Conservation (phyloP, 208 protist genomes). For the Trypanosoma grayi region DNA sequence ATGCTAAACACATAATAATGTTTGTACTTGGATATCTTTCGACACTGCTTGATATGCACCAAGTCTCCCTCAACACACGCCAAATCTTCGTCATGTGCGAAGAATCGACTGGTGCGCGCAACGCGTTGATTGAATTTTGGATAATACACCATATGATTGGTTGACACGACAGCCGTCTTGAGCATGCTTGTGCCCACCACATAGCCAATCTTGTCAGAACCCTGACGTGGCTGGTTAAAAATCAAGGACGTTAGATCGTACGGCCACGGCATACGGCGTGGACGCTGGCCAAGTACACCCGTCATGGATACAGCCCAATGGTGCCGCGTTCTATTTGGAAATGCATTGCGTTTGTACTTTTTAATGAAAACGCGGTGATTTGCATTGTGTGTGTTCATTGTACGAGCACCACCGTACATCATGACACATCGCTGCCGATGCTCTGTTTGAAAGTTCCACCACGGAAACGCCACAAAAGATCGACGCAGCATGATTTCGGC, state of each 20-base stretch:
- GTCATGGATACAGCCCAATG: conserved; percentile 92
- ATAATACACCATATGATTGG: conserved; percentile 93
- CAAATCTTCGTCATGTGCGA: conserved; percentile 92
- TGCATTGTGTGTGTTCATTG: conserved; percentile 87
- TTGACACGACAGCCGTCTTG: conserved; percentile 88
- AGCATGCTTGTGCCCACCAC: conserved; percentile 92
- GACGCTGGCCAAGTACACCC: conserved; percentile 78
- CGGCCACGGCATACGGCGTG: conserved; percentile 90
- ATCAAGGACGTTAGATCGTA: conserved; percentile 92
- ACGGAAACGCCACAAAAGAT: conserved; percentile 61
- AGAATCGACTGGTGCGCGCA: conserved; percentile 89
- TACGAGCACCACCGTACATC: conserved; percentile 88
- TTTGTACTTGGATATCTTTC: conserved; percentile 93
- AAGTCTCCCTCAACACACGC: conserved; percentile 91
- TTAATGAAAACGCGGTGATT: conserved; percentile 88
- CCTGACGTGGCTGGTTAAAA: conserved; percentile 89
- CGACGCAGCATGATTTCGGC: conserved; percentile 58
- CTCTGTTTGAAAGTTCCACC: conserved; percentile 93
- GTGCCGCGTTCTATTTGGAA: conserved; percentile 88
- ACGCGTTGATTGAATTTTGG: conserved; percentile 93
- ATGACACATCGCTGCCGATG: conserved; percentile 84
- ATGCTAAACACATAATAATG: conserved; percentile 94
- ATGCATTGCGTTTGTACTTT: conserved; percentile 89
- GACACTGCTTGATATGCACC: conserved; percentile 91
- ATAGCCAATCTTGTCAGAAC: conserved; percentile 92